A percentile compares a stretch with the other conserved stretches of the same genome.
Conservation (phyloP, 148 eudicot species). For the Diospyros lotus region DNA sequence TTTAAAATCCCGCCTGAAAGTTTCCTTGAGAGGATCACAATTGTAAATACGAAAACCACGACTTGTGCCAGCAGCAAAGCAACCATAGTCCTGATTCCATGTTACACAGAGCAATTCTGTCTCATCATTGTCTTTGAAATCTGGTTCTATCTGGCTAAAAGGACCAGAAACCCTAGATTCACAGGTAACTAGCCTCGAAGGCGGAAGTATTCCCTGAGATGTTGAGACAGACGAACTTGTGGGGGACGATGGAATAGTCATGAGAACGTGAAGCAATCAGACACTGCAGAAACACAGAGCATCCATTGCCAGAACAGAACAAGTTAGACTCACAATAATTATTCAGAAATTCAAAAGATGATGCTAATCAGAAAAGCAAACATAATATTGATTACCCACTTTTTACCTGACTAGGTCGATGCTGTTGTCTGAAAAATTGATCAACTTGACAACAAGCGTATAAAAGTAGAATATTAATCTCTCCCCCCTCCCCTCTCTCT, state of each 20-base stretch:
- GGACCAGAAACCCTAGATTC: conserved; percentile 40
- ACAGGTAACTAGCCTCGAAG: conserved; percentile 38
- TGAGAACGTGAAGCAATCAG: conserved; percentile 22
- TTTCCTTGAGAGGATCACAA: conserved; percentile 90
- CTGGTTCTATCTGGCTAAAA: conserved; percentile 35
- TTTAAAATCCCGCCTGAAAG: conserved; percentile 83
- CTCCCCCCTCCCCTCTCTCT: too few relatives aligned
- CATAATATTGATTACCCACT: not conserved
- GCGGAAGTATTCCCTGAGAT: conserved; percentile 43
- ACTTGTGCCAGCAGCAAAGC: conserved; percentile 89
- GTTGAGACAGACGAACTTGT: conserved; percentile 62
- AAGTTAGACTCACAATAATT: not conserved
- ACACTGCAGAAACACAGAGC: conserved; percentile 12
- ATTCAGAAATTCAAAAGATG: not conserved
- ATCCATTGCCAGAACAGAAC: not conserved
- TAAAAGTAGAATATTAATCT: not conserved
- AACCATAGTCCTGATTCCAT: conserved; percentile 96
- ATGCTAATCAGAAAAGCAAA: not conserved
- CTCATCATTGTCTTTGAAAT: conserved; percentile 46
- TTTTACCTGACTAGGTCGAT: not conserved
- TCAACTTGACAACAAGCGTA: not conserved
- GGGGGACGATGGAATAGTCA: conserved; percentile 24
- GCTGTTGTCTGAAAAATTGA: not conserved
- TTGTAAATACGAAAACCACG: conserved; percentile 87
- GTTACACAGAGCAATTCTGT: conserved; percentile 65